Conservation (phyloP, 192 early-diverging fungal genomes). For the Haplosporangium gracile region DNA sequence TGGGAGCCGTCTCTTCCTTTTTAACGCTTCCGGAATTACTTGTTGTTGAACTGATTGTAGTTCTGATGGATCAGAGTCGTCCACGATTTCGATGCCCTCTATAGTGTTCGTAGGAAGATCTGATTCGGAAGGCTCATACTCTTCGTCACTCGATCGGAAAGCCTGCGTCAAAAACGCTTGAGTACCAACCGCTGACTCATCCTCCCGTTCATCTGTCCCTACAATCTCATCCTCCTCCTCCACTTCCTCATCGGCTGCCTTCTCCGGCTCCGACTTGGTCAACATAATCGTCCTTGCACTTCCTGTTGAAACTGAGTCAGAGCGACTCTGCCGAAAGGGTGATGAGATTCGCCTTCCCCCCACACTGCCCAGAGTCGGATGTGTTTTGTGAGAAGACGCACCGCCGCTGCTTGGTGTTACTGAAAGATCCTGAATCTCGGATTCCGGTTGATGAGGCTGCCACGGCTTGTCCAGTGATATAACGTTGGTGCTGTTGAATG, state of each 20-base stretch:
- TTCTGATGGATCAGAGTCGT: background rate
- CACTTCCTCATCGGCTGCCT: background rate
- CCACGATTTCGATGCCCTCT: background rate
- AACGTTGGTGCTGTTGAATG: constrained; percentile 25
- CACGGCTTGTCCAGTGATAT: background rate
- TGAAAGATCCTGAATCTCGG: constrained; percentile 28
- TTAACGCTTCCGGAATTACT: background rate
- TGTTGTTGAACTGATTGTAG: background rate
- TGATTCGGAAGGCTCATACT: background rate
- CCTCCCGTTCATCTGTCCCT: background rate
- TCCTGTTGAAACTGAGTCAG: background rate
- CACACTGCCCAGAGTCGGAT: background rate
- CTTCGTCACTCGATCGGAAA: background rate
- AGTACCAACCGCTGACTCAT: background rate
- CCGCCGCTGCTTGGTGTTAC: constrained; percentile 11
- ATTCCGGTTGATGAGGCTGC: constrained; percentile 35
- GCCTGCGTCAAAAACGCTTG: background rate
- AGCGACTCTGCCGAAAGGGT: background rate
- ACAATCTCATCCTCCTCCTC: background rate
- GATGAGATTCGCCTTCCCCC: background rate
- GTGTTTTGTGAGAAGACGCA: background rate
- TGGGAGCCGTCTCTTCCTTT: constrained; percentile 31
- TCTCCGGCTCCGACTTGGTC: background rate
- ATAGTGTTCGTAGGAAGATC: background rate
- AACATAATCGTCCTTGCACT: background rate